Base-by-base conservation (phyloP, 177 flowering plant species). In the Tripterygium wilfordii region DNA sequence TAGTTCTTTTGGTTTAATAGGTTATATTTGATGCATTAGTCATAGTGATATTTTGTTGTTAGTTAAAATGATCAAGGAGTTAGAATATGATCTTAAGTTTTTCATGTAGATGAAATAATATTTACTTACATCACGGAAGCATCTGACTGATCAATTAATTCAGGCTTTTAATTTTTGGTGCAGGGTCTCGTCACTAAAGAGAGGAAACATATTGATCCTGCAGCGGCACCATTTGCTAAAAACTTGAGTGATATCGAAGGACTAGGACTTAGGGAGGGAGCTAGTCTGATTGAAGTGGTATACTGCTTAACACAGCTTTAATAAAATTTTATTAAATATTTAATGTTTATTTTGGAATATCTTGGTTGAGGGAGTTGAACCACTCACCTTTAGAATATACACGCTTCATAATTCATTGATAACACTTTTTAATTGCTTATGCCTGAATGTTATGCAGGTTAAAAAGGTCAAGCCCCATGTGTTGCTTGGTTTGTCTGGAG, bases 401-500 rank as follows among this genome's bases (percentile, higher is more conserved):
- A n/a, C n/a, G n/a, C n/a, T n/a, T n/a, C n/a, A n/a, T n/a, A n/a
- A n/a, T n/a, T n/a, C n/a, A n/a, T n/a, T n/a, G n/a, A n/a, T n/a
- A n/a, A n/a, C n/a, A n/a, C n/a, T n/a, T 27, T 29, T 31, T 43
- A 12, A 37, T 42, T 30, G 35, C 33, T 29, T 36, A 15, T 41
- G 36, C 12, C 39, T 2, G 12, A 33, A 24, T n/a, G 10, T 40
- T 64, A 17, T 64, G 56, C 82, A 94, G 99, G 85, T 94, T 29
- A 83, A 67, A 60, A 87, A 70, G 69, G 81, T 89, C 45, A 94
- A 79, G 74, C 99, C 99, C 30, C 87, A 94, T 66, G 96, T 94
- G 62, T 87, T 94, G 69, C 88, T 94, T 57, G 99, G 99, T 59
- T 72, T 94, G 61, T 94, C 99, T 65, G 99, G 99, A 65, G 97